Evolutionary conservation across 768 basidiomycete genomes (phyloP).

Genomic region (Peribolospora kevripleyi): DNA sequence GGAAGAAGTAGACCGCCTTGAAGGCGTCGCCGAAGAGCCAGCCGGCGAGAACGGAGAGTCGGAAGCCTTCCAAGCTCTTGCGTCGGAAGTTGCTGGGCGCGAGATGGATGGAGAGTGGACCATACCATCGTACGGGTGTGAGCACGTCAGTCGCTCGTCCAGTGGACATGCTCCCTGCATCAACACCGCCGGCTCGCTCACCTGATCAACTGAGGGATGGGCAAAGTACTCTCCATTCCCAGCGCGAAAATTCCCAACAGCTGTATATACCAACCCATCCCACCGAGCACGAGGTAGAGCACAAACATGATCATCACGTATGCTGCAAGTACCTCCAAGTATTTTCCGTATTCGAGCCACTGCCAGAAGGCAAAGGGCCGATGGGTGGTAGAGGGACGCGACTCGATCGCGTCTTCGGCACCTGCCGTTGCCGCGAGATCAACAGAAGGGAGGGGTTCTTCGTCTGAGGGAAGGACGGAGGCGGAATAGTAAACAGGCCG

Average conservation of each 20-base stretch:
- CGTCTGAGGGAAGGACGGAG: not conserved
- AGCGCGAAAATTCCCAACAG: not conserved
- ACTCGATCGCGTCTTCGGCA: not conserved
- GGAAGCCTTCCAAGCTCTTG: slow-evolving; percentile 10
- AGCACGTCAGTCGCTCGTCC: too few species aligned
- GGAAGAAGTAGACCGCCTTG: slow-evolving; percentile 10
- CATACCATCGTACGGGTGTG: too few species aligned
- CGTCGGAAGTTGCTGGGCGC: slow-evolving; percentile 9
- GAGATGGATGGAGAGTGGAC: slow-evolving; percentile 9
- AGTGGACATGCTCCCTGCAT: too few species aligned
- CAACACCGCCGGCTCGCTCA: too few species aligned
- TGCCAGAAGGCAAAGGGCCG: slow-evolving; percentile 8
- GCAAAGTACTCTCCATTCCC: not conserved
- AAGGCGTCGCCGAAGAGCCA: slow-evolving; percentile 11
- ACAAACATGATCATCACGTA: not conserved
- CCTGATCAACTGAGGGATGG: not conserved
- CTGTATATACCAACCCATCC: not conserved
- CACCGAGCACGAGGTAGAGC: not conserved
- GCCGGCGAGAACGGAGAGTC: slow-evolving; percentile 6
- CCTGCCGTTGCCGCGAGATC: too few species aligned
- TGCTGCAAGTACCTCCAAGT: not conserved
- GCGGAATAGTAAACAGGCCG: not conserved
- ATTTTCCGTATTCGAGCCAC: slow-evolving; percentile 4
- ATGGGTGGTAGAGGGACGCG: not conserved
- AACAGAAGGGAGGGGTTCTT: not conserved